Evolutionary conservation across 495 filamentous ascomycete species (phyloP).

Genomic region (Aspergillus indologenus): DNA sequence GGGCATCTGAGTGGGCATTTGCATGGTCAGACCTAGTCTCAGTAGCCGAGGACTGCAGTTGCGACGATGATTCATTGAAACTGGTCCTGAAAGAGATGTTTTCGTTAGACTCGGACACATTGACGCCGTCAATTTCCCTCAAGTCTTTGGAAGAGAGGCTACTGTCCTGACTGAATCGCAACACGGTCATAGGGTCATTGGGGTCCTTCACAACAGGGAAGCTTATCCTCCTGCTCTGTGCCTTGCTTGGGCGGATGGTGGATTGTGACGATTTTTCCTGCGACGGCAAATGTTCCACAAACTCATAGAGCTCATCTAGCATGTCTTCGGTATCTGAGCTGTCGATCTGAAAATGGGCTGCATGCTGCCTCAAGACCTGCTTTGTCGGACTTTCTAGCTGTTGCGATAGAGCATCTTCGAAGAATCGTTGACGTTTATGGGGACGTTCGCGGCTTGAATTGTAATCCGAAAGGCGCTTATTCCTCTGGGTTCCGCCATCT

Average conservation of each 20-base stretch:
- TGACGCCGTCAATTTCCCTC: constrained; percentile 24
- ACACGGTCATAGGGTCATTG: constrained; percentile 58
- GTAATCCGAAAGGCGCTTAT: constrained; percentile 14
- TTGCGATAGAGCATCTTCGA: constrained; percentile 11
- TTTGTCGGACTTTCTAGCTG: constrained; percentile 1
- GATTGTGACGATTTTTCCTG: constrained; percentile 27
- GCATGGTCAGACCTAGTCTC: constrained; percentile 10
- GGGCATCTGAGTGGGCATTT: constrained; percentile 21
- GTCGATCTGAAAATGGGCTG: not conserved
- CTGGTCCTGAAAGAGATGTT: constrained; percentile 9
- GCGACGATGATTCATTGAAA: constrained; percentile 17
- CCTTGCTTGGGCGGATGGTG: constrained; percentile 25
- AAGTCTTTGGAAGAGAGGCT: constrained; percentile 39
- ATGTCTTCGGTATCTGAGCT: constrained; percentile 1
- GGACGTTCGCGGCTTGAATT: not conserved
- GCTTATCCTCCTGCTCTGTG: constrained; percentile 41
- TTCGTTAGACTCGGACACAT: constrained; percentile 7
- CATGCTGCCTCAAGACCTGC: not conserved
- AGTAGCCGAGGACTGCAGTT: constrained; percentile 24
- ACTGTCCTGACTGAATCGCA: constrained; percentile 67
- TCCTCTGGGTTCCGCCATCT: not conserved
- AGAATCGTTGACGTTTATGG: constrained; percentile 32
- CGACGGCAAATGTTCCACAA: constrained; percentile 13
- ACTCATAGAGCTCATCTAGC: not conserved
- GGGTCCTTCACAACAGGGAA: constrained; percentile 82